Evolutionary conservation across 2,329 filamentous ascomycete species (phyloP).

Genomic region (Alternaria solani): DNA sequence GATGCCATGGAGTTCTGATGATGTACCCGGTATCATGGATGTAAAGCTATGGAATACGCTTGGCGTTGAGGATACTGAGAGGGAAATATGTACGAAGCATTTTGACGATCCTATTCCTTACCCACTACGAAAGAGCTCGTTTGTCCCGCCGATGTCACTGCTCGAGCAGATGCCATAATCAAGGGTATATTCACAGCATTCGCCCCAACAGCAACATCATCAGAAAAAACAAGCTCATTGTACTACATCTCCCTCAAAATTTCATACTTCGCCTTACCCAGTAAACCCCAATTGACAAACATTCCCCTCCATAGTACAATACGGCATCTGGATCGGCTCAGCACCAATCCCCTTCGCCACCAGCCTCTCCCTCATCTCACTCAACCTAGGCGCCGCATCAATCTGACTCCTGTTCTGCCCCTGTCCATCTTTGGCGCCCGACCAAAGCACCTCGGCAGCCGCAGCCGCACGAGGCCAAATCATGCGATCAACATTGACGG

Average conservation of each 20-base stretch:
- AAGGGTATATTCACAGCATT: too few relatives aligned
- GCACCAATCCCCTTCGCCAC: conserved; percentile 71
- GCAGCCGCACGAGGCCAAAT: conserved; percentile 81
- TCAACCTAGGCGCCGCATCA: conserved; percentile 72
- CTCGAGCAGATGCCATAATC: too few relatives aligned
- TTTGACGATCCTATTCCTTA: too few relatives aligned
- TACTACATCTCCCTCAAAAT: not conserved
- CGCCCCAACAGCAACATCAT: too few relatives aligned
- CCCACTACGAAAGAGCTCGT: not conserved
- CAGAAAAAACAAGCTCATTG: not conserved
- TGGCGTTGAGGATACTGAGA: not conserved
- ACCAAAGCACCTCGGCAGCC: conserved; percentile 83
- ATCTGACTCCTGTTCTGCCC: conserved; percentile 76
- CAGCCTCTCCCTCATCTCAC: conserved; percentile 79
- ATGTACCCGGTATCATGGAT: not conserved
- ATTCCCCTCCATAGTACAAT: conserved; percentile 70
- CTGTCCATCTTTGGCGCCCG: conserved; percentile 69
- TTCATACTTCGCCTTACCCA: not conserved
- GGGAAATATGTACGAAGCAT: not conserved
- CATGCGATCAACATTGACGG: conserved; percentile 75
- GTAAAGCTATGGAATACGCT: not conserved
- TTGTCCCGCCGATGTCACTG: too few relatives aligned
- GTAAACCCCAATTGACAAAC: conserved; percentile 26
- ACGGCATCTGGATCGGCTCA: conserved; percentile 74
- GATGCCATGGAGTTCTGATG: conserved; percentile 72